A percentile compares a stretch with the other conserved stretches of the same genome.
Conservation (phyloP, 2,329 filamentous ascomycete genomes). For the Exophiala alcalophila region DNA sequence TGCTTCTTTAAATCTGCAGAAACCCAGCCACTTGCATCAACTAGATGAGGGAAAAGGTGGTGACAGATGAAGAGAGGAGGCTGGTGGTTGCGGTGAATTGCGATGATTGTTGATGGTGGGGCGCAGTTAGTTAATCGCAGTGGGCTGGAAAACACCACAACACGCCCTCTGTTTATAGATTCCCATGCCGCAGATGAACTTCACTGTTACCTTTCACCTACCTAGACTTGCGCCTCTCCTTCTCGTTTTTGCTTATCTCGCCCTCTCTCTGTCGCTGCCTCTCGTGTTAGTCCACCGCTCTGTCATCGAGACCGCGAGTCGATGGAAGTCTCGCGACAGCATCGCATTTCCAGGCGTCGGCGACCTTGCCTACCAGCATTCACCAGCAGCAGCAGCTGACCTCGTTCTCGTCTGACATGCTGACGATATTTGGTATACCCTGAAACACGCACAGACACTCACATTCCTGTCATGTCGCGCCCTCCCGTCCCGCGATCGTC, state of each 20-base stretch:
- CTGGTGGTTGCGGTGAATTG: no score
- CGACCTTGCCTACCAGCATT: slow-evolving; percentile 14
- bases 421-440: slow-evolving; percentile 1
- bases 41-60: neutral
- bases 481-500: slow-evolving; percentile 22
- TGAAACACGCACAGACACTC: slow-evolving; percentile 1
- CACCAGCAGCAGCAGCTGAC: slow-evolving; percentile 3
- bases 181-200: no score
- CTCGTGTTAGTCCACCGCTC: neutral
- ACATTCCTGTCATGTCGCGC: slow-evolving; percentile 20
- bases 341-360: slow-evolving; percentile 17
- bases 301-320: slow-evolving; percentile 8
- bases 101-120: slow-evolving; percentile 10
- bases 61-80: slow-evolving; percentile 7
- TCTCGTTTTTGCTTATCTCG: no score
- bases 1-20: no score
- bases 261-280: no score
- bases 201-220: neutral
- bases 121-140: no score
- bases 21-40: slow-evolving; percentile 8
- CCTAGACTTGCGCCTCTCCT: no score
- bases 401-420: slow-evolving; percentile 6
- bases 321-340: slow-evolving; percentile 19
- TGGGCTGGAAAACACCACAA: no score
- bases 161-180: no score